A percentile compares a stretch with the other conserved stretches of the same genome.
phyloP scores from a whole-genome alignment of 1,139 yeast genomes.

The Yamadazyma pseudoaaseri region DNA sequence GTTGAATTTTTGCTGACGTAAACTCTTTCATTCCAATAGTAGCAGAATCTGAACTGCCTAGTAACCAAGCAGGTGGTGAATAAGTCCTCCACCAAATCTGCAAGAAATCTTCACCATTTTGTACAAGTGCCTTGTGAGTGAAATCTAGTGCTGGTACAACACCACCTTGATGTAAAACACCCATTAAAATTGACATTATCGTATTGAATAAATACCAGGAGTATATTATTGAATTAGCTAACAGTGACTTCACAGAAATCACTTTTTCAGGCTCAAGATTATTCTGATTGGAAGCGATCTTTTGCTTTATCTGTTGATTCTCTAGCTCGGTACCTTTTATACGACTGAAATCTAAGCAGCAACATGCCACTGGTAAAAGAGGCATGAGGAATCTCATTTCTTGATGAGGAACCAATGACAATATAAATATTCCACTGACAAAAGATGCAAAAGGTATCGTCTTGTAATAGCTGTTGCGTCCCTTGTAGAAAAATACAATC shows the following conservation, averaged over 20 bases:
- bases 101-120: conserved; percentile 16
- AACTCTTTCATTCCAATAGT: conserved; percentile 20
- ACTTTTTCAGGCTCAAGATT: conserved; percentile 13
- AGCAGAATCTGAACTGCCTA: conserved; percentile 38
- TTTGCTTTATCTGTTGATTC: conserved; percentile 9
- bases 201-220: conserved; percentile 69
- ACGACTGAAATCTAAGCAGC: conserved; percentile 52
- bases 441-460: conserved; percentile 60
- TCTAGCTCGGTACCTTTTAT: conserved; percentile 7
- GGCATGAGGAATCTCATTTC: conserved; percentile 86
- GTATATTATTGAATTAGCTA: conserved; percentile 24
- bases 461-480: conserved; percentile 30
- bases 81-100: conserved; percentile 94
- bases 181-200: conserved; percentile 64
- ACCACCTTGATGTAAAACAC: conserved; percentile 88
- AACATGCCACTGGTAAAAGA: conserved; percentile 65
- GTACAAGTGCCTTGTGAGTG: conserved; percentile 17
- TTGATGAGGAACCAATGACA: conserved; percentile 85
- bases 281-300: conserved; percentile 7
- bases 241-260: conserved; percentile 9
- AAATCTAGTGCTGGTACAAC: conserved; percentile 63
- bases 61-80: conserved; percentile 87
- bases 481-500: conserved; percentile 34
- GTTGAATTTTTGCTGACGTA: conserved; percentile 5
- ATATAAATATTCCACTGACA: conserved; percentile 55